phyloP scores from a whole-genome alignment of 129 eudicot genomes.

The Centella asiatica region DNA sequence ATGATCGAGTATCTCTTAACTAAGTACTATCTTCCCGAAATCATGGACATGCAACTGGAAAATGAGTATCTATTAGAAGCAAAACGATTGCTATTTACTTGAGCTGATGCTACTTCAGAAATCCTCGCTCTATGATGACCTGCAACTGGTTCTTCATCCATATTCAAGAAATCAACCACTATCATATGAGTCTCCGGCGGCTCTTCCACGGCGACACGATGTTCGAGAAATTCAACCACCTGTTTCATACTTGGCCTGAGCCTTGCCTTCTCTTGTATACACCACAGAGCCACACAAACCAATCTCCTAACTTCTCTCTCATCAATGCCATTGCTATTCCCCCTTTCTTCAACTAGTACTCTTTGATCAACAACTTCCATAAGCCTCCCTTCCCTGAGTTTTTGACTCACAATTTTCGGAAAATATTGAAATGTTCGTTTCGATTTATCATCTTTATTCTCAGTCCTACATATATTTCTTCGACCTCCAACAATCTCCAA shows the following conservation, averaged over 20 bases:
- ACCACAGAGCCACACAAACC: conserved; percentile 69
- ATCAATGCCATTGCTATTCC: conserved; percentile 30
- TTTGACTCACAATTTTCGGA: conserved; percentile 62
- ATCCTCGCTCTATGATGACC: conserved; percentile 21
- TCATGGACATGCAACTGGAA: conserved; percentile 30
- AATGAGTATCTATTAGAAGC: conserved; percentile 33
- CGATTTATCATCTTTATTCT: conserved; percentile 26
- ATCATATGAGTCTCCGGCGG: conserved; percentile 81
- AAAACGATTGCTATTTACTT: conserved; percentile 21
- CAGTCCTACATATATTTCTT: conserved; percentile 44
- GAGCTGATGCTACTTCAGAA: conserved; percentile 24
- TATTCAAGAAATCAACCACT: conserved; percentile 46
- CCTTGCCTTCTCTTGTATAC: conserved; percentile 76
- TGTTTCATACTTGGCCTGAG: conserved; percentile 67
- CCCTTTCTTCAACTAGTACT: conserved; percentile 34
- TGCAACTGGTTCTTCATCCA: conserved; percentile 27
- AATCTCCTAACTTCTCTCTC: conserved; percentile 46
- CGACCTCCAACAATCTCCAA: conserved; percentile 76
- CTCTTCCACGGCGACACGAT: conserved; percentile 50
- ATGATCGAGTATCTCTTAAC: neutral
- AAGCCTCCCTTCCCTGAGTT: conserved; percentile 44
- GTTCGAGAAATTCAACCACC: conserved; percentile 80
- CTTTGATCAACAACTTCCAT: conserved; percentile 76
- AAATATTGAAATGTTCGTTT: conserved; percentile 48
- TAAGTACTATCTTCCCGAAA: conserved; percentile 48